Conservation (phyloP, 2,329 filamentous ascomycete species). For the Fusarium tuaranense region DNA sequence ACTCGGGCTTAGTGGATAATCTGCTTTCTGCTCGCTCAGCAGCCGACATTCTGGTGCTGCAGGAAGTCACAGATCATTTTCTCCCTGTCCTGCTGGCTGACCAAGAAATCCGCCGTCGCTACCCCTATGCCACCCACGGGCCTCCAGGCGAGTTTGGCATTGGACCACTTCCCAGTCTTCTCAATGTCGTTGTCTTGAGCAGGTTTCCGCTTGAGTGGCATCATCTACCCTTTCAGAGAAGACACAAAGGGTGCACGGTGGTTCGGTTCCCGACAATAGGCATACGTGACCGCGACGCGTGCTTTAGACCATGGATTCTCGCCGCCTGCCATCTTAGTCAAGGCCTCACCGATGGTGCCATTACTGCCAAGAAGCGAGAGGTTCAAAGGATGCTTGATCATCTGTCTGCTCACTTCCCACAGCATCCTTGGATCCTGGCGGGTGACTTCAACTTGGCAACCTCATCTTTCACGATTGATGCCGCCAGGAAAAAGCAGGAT, state of each 20-base stretch:
- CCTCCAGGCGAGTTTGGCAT: conserved; percentile 64
- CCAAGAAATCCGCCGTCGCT: conserved; percentile 57
- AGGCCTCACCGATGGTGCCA: conserved; percentile 69
- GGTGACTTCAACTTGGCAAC: conserved; percentile 76
- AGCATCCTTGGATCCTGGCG: conserved; percentile 66
- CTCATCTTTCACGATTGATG: conserved; percentile 66
- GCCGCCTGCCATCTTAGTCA: conserved; percentile 71
- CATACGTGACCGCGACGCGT: conserved; percentile 4
- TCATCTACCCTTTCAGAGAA: conserved; percentile 62
- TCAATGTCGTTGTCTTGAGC: conserved; percentile 72
- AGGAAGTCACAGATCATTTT: conserved; percentile 75
- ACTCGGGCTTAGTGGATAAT: conserved; percentile 57
- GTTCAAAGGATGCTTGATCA: conserved; percentile 62
- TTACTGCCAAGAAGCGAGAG: conserved; percentile 68
- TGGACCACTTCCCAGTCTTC: conserved; percentile 67
- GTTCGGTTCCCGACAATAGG: conserved; percentile 53
- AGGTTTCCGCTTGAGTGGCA: conserved; percentile 67
- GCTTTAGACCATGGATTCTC: conserved; percentile 58
- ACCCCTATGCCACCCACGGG: conserved; percentile 68
- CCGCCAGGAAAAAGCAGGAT: conserved; percentile 62
- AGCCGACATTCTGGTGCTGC: conserved; percentile 64
- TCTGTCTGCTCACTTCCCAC: conserved; percentile 54
- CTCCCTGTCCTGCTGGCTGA: conserved; percentile 65
- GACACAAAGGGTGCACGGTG: conserved; percentile 69
- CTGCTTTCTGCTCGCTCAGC: conserved; percentile 56